Evolutionary conservation across 2,329 filamentous ascomycete genomes (phyloP).

Genomic region (Alternaria conjuncta): DNA sequence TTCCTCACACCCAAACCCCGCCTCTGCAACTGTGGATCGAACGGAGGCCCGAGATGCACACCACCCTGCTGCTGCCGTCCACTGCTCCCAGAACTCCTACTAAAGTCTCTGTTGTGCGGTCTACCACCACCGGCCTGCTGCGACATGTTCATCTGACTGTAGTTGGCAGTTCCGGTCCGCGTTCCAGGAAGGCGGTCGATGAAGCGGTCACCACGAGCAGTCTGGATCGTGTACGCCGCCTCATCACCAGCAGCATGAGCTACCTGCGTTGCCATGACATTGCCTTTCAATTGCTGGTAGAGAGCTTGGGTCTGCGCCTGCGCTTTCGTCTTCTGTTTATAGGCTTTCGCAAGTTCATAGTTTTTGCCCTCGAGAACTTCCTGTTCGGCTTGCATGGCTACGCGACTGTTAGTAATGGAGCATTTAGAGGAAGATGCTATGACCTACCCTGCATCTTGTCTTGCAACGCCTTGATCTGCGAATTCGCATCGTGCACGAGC

Average conservation of each 20-base stretch:
- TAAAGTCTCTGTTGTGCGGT: constrained; percentile 26
- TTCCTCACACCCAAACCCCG: constrained; percentile 19
- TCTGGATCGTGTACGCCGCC: constrained; percentile 39
- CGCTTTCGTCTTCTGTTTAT: constrained; percentile 73
- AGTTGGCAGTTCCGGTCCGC: constrained; percentile 31
- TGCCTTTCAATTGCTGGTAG: constrained; percentile 63
- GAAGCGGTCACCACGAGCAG: constrained; percentile 36
- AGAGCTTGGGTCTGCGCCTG: constrained; percentile 70
- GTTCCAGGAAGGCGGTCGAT: constrained; percentile 40
- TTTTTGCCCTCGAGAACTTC: constrained; percentile 72
- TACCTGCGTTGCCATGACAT: constrained; percentile 61
- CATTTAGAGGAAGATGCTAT: neutral
- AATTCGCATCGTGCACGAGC: constrained; percentile 75
- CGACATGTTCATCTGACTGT: constrained; percentile 22
- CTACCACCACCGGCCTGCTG: constrained; percentile 21
- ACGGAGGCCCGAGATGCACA: constrained; percentile 24
- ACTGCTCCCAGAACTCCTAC: constrained; percentile 36
- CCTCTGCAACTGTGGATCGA: constrained; percentile 29
- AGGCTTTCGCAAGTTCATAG: constrained; percentile 70
- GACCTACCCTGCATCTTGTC: constrained; percentile 66
- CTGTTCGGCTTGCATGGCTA: constrained; percentile 67
- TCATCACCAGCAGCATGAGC: constrained; percentile 62
- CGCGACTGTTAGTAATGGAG: neutral
- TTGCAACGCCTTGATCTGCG: constrained; percentile 71
- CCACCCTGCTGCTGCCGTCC: constrained; percentile 27